phyloP scores from a whole-genome alignment of 1,284 basidiomycete species.

The Entoloma clypeatum region DNA sequence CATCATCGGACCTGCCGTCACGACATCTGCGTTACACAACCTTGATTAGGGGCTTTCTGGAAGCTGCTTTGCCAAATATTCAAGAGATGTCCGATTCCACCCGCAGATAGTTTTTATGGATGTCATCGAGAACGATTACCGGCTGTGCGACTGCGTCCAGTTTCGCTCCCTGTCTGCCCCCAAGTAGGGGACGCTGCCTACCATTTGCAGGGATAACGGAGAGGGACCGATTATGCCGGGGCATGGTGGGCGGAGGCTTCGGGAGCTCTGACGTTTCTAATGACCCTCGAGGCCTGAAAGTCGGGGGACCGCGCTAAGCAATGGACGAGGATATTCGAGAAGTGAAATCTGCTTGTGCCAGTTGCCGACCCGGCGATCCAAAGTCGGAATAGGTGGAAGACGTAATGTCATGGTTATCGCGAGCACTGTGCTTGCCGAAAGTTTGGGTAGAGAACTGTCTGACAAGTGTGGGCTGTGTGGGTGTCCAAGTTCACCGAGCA shows the following conservation, averaged over 20 bases:
- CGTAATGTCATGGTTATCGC: conserved; percentile 3
- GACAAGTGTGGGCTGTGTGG: conserved; percentile 1
- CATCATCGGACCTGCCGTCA: too few relatives aligned
- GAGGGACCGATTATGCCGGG: conserved; percentile 16
- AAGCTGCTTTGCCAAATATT: too few relatives aligned
- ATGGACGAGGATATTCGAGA: conserved; percentile 3
- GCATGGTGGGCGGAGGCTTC: conserved; percentile 6
- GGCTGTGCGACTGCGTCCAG: background rate
- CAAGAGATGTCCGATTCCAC: too few relatives aligned
- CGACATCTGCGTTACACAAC: too few relatives aligned
- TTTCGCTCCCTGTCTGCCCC: conserved; percentile 6
- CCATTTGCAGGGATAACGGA: conserved; percentile 13
- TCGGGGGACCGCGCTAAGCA: conserved; percentile 10
- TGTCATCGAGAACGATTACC: too few relatives aligned
- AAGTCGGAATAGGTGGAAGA: conserved; percentile 5
- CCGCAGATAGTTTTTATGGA: too few relatives aligned
- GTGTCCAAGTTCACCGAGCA: conserved; percentile 9
- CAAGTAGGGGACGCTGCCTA: conserved; percentile 13
- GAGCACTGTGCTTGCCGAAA: conserved; percentile 10
- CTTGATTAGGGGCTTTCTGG: too few relatives aligned
- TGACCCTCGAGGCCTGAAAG: conserved; percentile 7
- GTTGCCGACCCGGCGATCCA: conserved; percentile 6
- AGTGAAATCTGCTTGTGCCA: background rate
- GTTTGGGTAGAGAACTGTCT: conserved; percentile 15
- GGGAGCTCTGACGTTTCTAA: conserved; percentile 1